Percentiles rank a stretch among this genome's conserved stretches.
Conservation (phyloP, 2,329 filamentous ascomycete genomes). For the Endocalyx cinctus region DNA sequence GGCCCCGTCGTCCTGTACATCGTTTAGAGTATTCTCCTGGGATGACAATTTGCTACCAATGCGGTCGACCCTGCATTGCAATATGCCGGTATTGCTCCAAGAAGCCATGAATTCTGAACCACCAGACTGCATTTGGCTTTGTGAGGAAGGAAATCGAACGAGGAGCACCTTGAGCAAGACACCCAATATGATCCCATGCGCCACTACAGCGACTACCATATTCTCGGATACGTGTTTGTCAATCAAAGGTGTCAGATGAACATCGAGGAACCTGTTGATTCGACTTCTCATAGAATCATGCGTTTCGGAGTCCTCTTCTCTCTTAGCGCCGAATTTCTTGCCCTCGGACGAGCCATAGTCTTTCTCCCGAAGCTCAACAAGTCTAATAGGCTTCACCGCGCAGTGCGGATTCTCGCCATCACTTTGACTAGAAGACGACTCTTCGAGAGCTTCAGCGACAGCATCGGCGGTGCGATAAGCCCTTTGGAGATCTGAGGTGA, state of each 20-base stretch:
- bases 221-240: conserved; percentile 24
- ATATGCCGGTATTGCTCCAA: conserved; percentile 48
- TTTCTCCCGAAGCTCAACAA: conserved; percentile 61
- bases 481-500: conserved; percentile 73
- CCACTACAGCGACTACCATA: conserved; percentile 60
- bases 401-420: too few species aligned
- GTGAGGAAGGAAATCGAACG: conserved; percentile 39
- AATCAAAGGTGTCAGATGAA: conserved; percentile 56
- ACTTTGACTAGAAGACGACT: too few species aligned
- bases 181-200: conserved; percentile 78
- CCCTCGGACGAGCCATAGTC: conserved; percentile 71
- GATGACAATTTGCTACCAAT: not conserved
- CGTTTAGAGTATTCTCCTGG: too few species aligned
- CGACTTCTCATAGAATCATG: conserved; percentile 61
- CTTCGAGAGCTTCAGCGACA: not conserved
- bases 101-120: conserved; percentile 25
- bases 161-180: conserved; percentile 62
- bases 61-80: conserved; percentile 19
- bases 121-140: conserved; percentile 5
- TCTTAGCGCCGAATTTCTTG: conserved; percentile 42
- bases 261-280: conserved; percentile 61
- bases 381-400: too few species aligned
- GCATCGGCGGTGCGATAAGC: conserved; percentile 64
- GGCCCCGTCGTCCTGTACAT: not conserved
- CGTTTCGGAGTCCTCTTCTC: conserved; percentile 50